Percentiles rank a stretch among this genome's conserved stretches.
Evolutionary conservation across 192 early-diverging fungal species (phyloP).

Genomic region (Podila clonocystis): DNA sequence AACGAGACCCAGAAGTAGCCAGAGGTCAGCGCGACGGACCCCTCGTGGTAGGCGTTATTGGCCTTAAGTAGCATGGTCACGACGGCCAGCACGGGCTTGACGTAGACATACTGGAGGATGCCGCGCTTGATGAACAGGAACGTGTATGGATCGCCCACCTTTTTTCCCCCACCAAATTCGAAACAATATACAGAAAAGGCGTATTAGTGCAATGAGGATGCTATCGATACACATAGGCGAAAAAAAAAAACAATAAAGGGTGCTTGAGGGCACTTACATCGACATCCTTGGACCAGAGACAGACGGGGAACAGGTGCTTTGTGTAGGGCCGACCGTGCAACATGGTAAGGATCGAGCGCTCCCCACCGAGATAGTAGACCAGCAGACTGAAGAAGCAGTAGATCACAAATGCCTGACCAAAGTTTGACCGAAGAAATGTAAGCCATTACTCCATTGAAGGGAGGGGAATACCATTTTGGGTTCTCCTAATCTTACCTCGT

Average conservation of each 20-base stretch:
- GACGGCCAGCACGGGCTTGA: constrained; percentile 84
- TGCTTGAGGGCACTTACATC: constrained; percentile 57
- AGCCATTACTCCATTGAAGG: background rate
- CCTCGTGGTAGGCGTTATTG: constrained; percentile 81
- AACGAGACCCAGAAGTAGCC: constrained; percentile 86
- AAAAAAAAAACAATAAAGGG: background rate
- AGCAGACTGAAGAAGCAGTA: constrained; percentile 93
- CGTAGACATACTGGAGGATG: constrained; percentile 93
- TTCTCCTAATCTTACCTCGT: constrained; percentile 69
- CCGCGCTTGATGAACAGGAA: constrained; percentile 90
- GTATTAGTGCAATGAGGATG: too few species aligned
- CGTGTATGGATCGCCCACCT: constrained; percentile 84
- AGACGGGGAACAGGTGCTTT: constrained; percentile 85
- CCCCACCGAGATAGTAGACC: constrained; percentile 90
- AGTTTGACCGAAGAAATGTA: background rate
- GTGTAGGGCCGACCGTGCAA: constrained; percentile 82
- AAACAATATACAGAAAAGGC: background rate
- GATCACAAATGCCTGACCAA: constrained; percentile 83
- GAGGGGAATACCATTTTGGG: background rate
- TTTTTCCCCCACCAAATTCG: constrained; percentile 12
- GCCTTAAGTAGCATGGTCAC: constrained; percentile 85
- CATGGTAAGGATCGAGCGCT: constrained; percentile 82
- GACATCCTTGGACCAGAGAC: constrained; percentile 75
- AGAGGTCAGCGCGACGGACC: constrained; percentile 70
- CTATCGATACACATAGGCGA: background rate